Base-by-base conservation (phyloP, 2,329 filamentous ascomycete genomes). In the Ceratocystis eucalypticola region DNA sequence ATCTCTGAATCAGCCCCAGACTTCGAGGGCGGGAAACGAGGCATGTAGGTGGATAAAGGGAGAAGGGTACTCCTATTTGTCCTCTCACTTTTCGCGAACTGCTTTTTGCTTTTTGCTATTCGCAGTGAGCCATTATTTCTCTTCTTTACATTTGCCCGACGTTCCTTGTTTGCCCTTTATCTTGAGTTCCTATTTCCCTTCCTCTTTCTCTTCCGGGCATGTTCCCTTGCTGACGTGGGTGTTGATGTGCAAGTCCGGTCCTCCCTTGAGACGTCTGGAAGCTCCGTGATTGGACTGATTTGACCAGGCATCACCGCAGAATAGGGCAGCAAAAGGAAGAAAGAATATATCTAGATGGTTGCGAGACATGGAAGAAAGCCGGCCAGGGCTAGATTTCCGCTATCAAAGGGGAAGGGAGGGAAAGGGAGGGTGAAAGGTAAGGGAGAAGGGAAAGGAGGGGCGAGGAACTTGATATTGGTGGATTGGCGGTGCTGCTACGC, bases 271-370 rank as follows among this genome's bases (percentile, higher is more conserved):
- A 12, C 48, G 48, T 10, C 48, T 41, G 10, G 37, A 53, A 53
- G 20, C 5, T 12, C 3, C 3, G 22, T 41, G 37, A 41, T 41
- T 41, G 20, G 8, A 3, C 30, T 59, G 55, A 20, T 37, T 59
- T 28, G 28, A 4, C 30, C 7, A 20, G 8, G n/a, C 1, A 41
- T 41, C 37, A 25, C 25, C 20, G 15, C 17, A 37, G 33, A 37
- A n/a, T 37, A 59, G 28, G 55, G 25, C 25, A n/a, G 55, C 55
- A 37, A 59, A 28, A 55, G 12, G 10, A 55, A 28, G 10, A 17
- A 59, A 59, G 55, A 41, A 41, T 12, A 59, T 59, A 59, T 59
- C 55, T 59, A 30, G 55, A 59, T 59, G 30, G n/a, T 41, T 30
- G 17, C 30, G 55, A 59, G 55, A 59, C 55, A 59, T 37, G 55